phyloP scores from a whole-genome alignment of 768 basidiomycete genomes.

The Mycena polygramma region DNA sequence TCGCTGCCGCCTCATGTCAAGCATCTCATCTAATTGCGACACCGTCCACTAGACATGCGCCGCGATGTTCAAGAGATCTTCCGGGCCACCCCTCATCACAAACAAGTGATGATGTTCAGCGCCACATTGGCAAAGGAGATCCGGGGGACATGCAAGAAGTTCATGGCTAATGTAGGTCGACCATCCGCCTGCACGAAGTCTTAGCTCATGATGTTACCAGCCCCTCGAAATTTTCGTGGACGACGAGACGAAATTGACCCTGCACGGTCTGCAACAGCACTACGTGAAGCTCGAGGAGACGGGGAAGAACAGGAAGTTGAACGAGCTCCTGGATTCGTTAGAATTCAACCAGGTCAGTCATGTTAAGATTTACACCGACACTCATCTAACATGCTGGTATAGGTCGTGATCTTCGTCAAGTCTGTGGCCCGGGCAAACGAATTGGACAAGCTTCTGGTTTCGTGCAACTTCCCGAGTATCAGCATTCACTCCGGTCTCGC shows the following conservation, averaged over 20 bases:
- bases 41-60: constrained; percentile 97
- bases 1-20: constrained; percentile 65
- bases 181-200: neutral
- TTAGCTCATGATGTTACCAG: constrained; percentile 55
- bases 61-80: constrained; percentile 99
- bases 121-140: constrained; percentile 98
- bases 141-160: constrained; percentile 98
- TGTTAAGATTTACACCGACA: neutral
- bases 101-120: constrained; percentile 99
- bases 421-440: constrained; percentile 97
- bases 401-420: constrained; percentile 99
- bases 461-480: constrained; percentile 99
- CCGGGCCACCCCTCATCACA: constrained; percentile 98
- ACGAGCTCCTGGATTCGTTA: constrained; percentile 93
- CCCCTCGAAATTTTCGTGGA: constrained; percentile 99
- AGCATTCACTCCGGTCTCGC: constrained; percentile 94
- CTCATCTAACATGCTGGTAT: constrained; percentile 47
- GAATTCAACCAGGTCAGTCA: constrained; percentile 95
- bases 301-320: constrained; percentile 96
- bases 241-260: constrained; percentile 97
- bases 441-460: constrained; percentile 93
- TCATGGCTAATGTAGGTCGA: constrained; percentile 94
- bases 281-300: constrained; percentile 97
- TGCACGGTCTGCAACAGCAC: constrained; percentile 98
- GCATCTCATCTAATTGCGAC: constrained; percentile 76